These are phyloP conservation scores for Claviceps africana DNA, from an alignment of 2,329 filamentous ascomycete genomes.

Conservation along the genomic window DNA sequence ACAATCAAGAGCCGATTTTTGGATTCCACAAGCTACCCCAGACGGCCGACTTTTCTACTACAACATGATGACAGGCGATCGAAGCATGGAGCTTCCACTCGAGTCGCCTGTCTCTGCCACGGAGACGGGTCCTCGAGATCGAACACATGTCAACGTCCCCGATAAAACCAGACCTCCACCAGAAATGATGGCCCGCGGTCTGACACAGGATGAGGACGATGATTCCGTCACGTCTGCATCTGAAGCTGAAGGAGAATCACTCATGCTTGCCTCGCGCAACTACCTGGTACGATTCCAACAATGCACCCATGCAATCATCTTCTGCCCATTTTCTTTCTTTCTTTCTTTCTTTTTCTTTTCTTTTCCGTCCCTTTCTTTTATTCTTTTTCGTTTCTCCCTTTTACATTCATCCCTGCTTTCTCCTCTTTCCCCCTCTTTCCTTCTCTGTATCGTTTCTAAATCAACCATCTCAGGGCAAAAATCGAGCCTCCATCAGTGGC, in stretches of 20 bases:
- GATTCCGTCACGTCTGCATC: slow-evolving; percentile 75
- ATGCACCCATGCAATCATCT: background rate
- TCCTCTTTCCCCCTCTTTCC: too few species aligned
- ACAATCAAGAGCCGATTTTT: slow-evolving; percentile 85
- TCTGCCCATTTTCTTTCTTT: background rate
- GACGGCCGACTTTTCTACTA: slow-evolving; percentile 94
- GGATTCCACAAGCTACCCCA: slow-evolving; percentile 93
- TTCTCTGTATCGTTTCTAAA: background rate
- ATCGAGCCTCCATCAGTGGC: slow-evolving; percentile 53
- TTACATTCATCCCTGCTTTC: too few species aligned
- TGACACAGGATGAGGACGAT: slow-evolving; percentile 74
- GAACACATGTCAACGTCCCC: slow-evolving; percentile 76
- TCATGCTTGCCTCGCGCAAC: slow-evolving; percentile 51
- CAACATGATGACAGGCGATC: slow-evolving; percentile 93
- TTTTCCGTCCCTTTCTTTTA: too few species aligned
- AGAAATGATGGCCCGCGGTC: slow-evolving; percentile 78
- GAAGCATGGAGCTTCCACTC: slow-evolving; percentile 84
- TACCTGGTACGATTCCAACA: slow-evolving; percentile 43
- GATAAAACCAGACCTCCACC: slow-evolving; percentile 81
- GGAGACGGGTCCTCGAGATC: slow-evolving; percentile 77
- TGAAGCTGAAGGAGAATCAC: slow-evolving; percentile 65
- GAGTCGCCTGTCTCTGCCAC: slow-evolving; percentile 71
- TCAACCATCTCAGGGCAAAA: slow-evolving; percentile 32
- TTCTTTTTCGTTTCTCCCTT: too few species aligned
- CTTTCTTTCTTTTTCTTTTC: background rate